Evolutionary conservation across 2,329 filamentous ascomycete genomes (phyloP).

Genomic region (Aspergillus tamarii): DNA sequence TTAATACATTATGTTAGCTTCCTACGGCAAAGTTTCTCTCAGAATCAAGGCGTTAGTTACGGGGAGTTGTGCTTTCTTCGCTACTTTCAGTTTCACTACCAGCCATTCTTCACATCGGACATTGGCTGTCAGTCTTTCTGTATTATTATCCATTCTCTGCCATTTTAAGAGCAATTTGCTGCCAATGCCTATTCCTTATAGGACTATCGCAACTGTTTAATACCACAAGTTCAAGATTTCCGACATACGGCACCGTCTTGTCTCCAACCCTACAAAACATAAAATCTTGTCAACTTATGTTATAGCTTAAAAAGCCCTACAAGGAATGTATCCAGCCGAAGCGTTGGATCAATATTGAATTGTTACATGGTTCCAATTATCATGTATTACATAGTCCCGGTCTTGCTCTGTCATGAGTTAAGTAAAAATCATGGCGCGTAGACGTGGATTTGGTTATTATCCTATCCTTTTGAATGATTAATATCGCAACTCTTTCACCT

Average conservation of each 20-base stretch:
- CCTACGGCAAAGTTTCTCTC: not conserved
- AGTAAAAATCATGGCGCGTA: not conserved
- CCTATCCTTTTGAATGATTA: constrained; percentile 32
- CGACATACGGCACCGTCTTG: not conserved
- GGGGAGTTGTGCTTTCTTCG: not conserved
- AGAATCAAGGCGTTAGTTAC: not conserved
- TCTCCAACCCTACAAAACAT: not conserved
- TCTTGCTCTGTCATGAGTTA: not conserved
- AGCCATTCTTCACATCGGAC: not conserved
- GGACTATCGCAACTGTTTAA: not conserved
- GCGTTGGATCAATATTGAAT: not conserved
- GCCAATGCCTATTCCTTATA: not conserved
- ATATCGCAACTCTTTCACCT: constrained; percentile 65
- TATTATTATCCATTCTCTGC: not conserved
- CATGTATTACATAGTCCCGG: not conserved
- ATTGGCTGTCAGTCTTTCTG: not conserved
- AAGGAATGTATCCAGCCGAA: not conserved
- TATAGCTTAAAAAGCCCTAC: not conserved
- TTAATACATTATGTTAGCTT: not conserved
- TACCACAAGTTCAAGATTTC: not conserved
- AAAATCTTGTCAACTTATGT: not conserved
- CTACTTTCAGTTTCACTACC: not conserved
- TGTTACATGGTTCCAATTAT: not conserved
- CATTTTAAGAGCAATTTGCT: not conserved
- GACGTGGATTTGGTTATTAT: not conserved